Base-by-base conservation (phyloP, 768 basidiomycete species). In the Mycena latifolia region DNA sequence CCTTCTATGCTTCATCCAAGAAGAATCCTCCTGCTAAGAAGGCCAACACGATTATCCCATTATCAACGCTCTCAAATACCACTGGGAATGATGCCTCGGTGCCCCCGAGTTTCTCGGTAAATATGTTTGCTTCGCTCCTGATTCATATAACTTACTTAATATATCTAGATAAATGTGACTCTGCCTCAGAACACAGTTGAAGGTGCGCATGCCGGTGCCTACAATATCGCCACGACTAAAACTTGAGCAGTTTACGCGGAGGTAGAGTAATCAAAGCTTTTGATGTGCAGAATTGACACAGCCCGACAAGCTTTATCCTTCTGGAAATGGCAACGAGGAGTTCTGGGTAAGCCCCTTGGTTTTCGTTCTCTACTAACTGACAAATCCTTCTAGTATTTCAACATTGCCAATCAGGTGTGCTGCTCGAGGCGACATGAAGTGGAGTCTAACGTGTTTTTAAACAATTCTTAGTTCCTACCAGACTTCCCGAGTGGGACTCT, bases 31-130 rank as follows among this genome's bases (percentile, higher is more conserved):
- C 89, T 0, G 89, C 88, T 12, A 80, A 82, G 55, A 83, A 85
- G 64, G 85, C 92, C 14, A 84, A 91, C 70, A 67, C 86, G 27
- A 90, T 94, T 50, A 83, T 94, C 31, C 91, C 92, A 0, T 81
- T 94, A 15, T 89, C 90, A 1, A 91, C 89, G 5, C 75, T 90
- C 62, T 79, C 81, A 11, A 88, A 90, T 61, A 79, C 84, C 59
- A 88, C 88, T 12, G 90, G 88, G n/a, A 85, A 89, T 63, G 86
- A 89, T n/a, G 90, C 89, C 7, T 90, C 89, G 37, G 90, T 93
- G 3, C 92, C 92, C 28, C 91, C 92, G 6, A 82, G 80, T 4
- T 91, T 92, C 70, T 90, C 90, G 14, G 91, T 92, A 72, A 51
- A 11, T 63, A 37, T 24, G n/a, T 20, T 11, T 2, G 10, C 24